Base-by-base conservation (phyloP, 2,329 filamentous ascomycete species). In the Beauveria pseudobassiana region DNA sequence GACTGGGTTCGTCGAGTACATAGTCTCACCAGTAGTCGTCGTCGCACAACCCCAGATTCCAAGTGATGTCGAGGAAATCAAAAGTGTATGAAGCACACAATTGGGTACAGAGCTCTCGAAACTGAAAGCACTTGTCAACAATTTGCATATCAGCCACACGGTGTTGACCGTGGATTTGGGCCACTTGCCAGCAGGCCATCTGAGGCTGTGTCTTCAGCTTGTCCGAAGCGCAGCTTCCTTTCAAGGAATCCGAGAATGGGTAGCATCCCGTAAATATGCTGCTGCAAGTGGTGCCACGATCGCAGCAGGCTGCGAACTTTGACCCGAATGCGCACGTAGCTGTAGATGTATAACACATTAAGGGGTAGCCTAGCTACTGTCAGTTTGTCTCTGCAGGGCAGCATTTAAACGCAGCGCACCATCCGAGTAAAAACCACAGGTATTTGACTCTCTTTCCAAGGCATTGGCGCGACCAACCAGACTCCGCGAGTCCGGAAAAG, bases 401-500 rank as follows among this genome's bases (percentile, higher is more conserved):
- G 4, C 26, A 24, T 8, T 45, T 38, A 51, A n/a, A 18, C 28
- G 4, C 43, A 34, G 30, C 45, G 20, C 16, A 62, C 53, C 53
- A 58, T 62, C 48, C 9, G 53, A 38, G 14, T 45, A 62, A 7
- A 62, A 62, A 24, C 26, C 60, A 30, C 60, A 62, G 10, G 60
- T 58, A 45, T 62, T 20, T 6, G 60, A 14, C 5, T 28, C 26
- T 48, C 60, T 57, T 14, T 45, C 60, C 24, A 24, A 51, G 20
- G 46, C 42, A 28, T 48, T n/a, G 28, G 50, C 59, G 24, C 59
- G 59, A n/a, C 30, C 59, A 7, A 24, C 20, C 24, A 62, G 43
- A 22, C 30, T 49, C 5, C n/a, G 18, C 24, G 42, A 24, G 22
- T 61, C 20, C 16, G 38, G 42, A 5, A 57, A n/a, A 34, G 52